phyloP scores from a whole-genome alignment of 352 stramenopile genomes.

The Globisporangium megalacanthum region DNA sequence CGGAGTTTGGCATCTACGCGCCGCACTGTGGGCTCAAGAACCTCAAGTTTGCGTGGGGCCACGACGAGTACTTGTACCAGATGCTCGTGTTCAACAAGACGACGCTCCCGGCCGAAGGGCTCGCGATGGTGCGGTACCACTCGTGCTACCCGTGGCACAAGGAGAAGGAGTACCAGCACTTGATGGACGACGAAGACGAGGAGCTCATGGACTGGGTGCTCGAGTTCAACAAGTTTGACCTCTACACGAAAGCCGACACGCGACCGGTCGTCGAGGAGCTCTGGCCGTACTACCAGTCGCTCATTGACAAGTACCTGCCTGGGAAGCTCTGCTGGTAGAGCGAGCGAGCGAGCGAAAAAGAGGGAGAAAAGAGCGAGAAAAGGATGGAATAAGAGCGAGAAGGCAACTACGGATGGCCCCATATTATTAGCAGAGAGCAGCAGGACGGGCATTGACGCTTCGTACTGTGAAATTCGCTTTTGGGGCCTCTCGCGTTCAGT shows the following conservation, averaged over 20 bases:
- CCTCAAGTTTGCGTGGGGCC: slow-evolving; percentile 88
- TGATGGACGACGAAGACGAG: slow-evolving; percentile 86
- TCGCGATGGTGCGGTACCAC: slow-evolving; percentile 94
- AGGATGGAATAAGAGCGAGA: too few species aligned
- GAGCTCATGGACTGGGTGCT: slow-evolving; percentile 89
- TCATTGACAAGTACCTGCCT: slow-evolving; percentile 91
- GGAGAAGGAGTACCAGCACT: slow-evolving; percentile 86
- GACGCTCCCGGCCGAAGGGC: slow-evolving; percentile 82
- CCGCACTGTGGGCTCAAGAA: slow-evolving; percentile 87
- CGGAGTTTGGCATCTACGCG: slow-evolving; percentile 84
- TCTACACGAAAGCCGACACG: slow-evolving; percentile 91
- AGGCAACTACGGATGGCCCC: too few species aligned
- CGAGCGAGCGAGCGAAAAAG: neutral
- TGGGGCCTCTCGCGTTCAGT: too few species aligned
- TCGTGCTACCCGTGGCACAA: slow-evolving; percentile 93
- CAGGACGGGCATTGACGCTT: too few species aligned
- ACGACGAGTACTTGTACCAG: slow-evolving; percentile 94
- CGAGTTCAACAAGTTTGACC: slow-evolving; percentile 92
- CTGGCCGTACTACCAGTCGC: slow-evolving; percentile 89
- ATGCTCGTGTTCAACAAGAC: slow-evolving; percentile 90
- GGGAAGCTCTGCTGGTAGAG: slow-evolving; percentile 69
- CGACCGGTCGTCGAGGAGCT: slow-evolving; percentile 77
- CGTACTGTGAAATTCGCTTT: too few species aligned
- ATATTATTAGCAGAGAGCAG: too few species aligned
- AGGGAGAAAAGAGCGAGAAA: too few species aligned